Evolutionary conservation across 306 rosid genomes (phyloP).

Genomic region (Corylus americana): DNA sequence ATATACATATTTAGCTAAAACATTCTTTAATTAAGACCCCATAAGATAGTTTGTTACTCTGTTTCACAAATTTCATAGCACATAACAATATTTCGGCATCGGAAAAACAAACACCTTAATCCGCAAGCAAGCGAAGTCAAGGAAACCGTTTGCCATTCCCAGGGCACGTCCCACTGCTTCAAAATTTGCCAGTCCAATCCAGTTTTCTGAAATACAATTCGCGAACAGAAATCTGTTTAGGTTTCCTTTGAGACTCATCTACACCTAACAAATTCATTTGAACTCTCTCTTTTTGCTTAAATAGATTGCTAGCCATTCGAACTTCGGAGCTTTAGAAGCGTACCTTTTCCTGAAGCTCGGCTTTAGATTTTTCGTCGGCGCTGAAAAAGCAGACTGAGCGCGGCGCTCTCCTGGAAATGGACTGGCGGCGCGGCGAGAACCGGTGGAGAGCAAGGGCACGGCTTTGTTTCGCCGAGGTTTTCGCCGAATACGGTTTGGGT

Average conservation of each 20-base stretch:
- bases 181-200: slow-evolving; percentile 63
- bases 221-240: neutral
- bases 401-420: slow-evolving; percentile 21
- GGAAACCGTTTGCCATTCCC: slow-evolving; percentile 95
- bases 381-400: slow-evolving; percentile 56
- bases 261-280: too few relatives aligned
- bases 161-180: slow-evolving; percentile 93
- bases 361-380: slow-evolving; percentile 47
- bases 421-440: slow-evolving; percentile 3
- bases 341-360: slow-evolving; percentile 51
- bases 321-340: slow-evolving; percentile 1
- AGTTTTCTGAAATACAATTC: slow-evolving; percentile 49
- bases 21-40: too few relatives aligned
- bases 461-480: slow-evolving; percentile 35
- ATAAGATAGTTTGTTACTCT: slow-evolving; percentile 1
- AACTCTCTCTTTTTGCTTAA: neutral
- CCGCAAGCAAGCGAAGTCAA: slow-evolving; percentile 89
- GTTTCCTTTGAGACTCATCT: neutral
- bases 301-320: neutral
- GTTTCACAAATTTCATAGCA: neutral
- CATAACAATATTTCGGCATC: neutral
- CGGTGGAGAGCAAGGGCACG: slow-evolving; percentile 37
- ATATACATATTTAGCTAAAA: slow-evolving; percentile 1
- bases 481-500: slow-evolving; percentile 34
- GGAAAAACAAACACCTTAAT: slow-evolving; percentile 59